Evolutionary conservation across 163 green algal species (phyloP).

Genomic region (Volvox carteri): DNA sequence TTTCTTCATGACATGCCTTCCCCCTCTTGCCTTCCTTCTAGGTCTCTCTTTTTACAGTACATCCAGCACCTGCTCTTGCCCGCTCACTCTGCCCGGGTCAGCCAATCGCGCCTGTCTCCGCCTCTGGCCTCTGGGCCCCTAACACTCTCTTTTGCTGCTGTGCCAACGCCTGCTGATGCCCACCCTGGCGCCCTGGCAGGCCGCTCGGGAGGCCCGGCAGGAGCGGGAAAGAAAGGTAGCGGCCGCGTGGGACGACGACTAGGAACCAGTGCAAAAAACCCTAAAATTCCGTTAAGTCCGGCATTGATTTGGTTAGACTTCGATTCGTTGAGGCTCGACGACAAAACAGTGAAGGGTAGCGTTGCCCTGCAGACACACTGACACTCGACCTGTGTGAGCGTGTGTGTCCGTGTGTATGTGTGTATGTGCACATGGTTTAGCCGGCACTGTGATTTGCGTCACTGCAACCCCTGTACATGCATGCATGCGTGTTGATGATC

Average conservation of each 20-base stretch:
- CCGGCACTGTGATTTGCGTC: not conserved
- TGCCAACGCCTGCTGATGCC: not conserved
- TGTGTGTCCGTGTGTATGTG: not conserved
- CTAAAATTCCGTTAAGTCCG: not conserved
- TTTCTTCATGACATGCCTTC: no score
- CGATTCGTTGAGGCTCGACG: not conserved
- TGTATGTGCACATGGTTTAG: not conserved
- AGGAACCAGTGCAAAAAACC: not conserved
- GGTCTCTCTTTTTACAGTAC: not conserved
- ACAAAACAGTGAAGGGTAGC: not conserved
- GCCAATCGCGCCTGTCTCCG: no score
- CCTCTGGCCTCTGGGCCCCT: no score
- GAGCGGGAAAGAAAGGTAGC: constrained; percentile 41
- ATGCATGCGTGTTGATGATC: no score
- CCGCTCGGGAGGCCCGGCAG: not conserved
- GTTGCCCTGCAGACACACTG: not conserved
- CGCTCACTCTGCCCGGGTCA: no score
- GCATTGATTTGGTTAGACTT: no score
- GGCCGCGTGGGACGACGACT: constrained; percentile 45
- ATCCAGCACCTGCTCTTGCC: not conserved
- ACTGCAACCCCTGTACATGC: no score
- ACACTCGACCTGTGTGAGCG: not conserved
- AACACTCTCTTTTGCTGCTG: no score
- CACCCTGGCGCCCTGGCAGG: not conserved
- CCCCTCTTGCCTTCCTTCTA: no score